phyloP scores from a whole-genome alignment of 192 early-diverging fungal genomes.

The Podila verticillata region DNA sequence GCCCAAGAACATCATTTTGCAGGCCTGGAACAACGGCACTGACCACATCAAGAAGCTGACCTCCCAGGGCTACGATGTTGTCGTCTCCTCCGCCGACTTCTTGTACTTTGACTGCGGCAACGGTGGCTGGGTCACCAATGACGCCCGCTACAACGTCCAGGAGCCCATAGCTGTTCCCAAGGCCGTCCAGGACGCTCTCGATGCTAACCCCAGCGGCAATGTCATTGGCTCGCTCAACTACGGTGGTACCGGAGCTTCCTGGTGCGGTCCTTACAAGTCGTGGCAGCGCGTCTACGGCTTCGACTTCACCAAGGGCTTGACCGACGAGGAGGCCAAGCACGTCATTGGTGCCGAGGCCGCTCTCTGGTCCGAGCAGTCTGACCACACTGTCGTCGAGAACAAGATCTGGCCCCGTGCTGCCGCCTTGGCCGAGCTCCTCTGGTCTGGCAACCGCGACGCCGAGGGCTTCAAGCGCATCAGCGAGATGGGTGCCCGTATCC shows the following conservation, averaged over 20 bases:
- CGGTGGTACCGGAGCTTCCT: slow-evolving; percentile 62
- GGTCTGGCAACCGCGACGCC: slow-evolving; percentile 71
- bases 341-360: slow-evolving; percentile 77
- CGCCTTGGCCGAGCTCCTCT: slow-evolving; percentile 73
- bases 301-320: slow-evolving; percentile 68
- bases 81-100: slow-evolving; percentile 69
- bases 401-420: slow-evolving; percentile 77
- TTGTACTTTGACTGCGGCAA: slow-evolving; percentile 83
- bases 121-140: slow-evolving; percentile 74
- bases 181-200: slow-evolving; percentile 42
- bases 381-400: slow-evolving; percentile 63
- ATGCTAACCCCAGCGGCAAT: slow-evolving; percentile 23
- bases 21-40: slow-evolving; percentile 72
- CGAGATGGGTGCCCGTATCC: slow-evolving; percentile 60
- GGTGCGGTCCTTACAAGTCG: slow-evolving; percentile 81
- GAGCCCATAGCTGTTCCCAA: slow-evolving; percentile 32
- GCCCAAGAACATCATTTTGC: slow-evolving; percentile 67
- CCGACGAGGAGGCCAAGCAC: slow-evolving; percentile 58
- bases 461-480: slow-evolving; percentile 47
- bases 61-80: slow-evolving; percentile 68
- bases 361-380: slow-evolving; percentile 77
- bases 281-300: slow-evolving; percentile 80
- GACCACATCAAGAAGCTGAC: slow-evolving; percentile 63
- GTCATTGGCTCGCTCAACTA: slow-evolving; percentile 49
- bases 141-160: slow-evolving; percentile 57